Base-by-base conservation (phyloP, 495 filamentous ascomycete genomes). In the Tuber magnatum region DNA sequence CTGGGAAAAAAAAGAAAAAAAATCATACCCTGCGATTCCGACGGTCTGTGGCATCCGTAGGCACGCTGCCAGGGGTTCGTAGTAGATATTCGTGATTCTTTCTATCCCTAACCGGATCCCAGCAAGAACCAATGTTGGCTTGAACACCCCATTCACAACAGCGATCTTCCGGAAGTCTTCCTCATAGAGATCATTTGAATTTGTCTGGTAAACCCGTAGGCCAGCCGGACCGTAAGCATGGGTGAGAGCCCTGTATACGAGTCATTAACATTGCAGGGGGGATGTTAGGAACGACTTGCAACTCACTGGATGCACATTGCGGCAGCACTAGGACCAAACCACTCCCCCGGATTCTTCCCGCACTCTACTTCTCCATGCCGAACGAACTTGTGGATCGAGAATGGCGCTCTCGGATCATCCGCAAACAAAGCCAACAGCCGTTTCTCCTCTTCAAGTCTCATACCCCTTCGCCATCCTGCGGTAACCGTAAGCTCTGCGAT, bases 241-340 rank as follows among this genome's bases (percentile, higher is more conserved):
- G 38, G 90, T 90, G 43, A 99, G 86, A 12, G 90, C 90, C 81
- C 94, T 97, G 75, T 70, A 35, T 38, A 41, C 65, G 71, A 18
- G 73, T 75, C 72, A 75, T 38, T 38, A 65, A 65, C 10, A 41
- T 32, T n/a, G 3, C 22, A 46, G 16, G 6, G 32, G 48, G 18
- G 44, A n/a, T 28, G 14, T 22, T 42, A 35, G 48, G 18, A 39
- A 20, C 35, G 14, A 20, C 14, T 16, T 65, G 56, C 35, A 41
- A 86, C 93, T 81, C 84, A 97, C 94, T 96, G 90, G 73, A 99
- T 97, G 83, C 96, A 97, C 74, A 90, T 89, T n/a, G 96, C 93
- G 3, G 96, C 96, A 9, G 96, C 95, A 24, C 93, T 97, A n/a
- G 96, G 96, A 16, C 96, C 96, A 86, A 99, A 99, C 96, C 96